A percentile compares a stretch with the other conserved stretches of the same genome.
These are phyloP conservation scores for Hypoxylon sp. DNA, from an alignment of 2,329 filamentous ascomycete species.

Conservation along the genomic window DNA sequence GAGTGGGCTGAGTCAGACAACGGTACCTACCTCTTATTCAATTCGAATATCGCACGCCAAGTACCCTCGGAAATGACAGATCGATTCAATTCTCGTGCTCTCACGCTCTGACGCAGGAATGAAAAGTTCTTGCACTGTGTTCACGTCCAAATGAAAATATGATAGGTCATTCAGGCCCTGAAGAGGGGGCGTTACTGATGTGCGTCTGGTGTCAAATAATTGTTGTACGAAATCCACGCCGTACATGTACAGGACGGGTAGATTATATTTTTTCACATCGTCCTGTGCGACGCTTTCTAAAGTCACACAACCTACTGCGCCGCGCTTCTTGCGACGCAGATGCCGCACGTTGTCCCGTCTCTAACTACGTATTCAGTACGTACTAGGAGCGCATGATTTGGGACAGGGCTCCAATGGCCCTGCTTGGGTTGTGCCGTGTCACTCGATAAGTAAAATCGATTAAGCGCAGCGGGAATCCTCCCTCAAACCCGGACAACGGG, in stretches of 20 bases:
- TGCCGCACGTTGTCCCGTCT: conserved; percentile 19
- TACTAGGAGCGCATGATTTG: conserved; percentile 10
- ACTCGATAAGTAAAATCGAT: conserved; percentile 3
- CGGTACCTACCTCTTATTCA: conserved; percentile 13
- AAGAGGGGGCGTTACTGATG: conserved; percentile 12
- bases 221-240: conserved; percentile 33
- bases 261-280: conserved; percentile 13
- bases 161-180: conserved; percentile 32
- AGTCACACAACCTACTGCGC: conserved; percentile 39
- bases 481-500: conserved; percentile 13
- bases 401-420: conserved; percentile 19
- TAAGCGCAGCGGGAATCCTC: conserved; percentile 18
- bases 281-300: conserved; percentile 22
- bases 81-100: conserved; percentile 17
- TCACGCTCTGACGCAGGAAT: background rate
- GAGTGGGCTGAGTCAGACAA: conserved; percentile 38
- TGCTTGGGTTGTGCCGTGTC: conserved; percentile 2
- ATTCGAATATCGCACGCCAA: conserved; percentile 17
- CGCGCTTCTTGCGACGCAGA: conserved; percentile 40
- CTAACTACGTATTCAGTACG: background rate
- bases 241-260: conserved; percentile 22
- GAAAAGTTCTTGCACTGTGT: conserved; percentile 39
- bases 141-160: conserved; percentile 28
- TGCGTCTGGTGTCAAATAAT: conserved; percentile 5
- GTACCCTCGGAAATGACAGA: conserved; percentile 31